Conservation (phyloP, 1,139 yeast species). For the Debaryomycetaceae sp. region DNA sequence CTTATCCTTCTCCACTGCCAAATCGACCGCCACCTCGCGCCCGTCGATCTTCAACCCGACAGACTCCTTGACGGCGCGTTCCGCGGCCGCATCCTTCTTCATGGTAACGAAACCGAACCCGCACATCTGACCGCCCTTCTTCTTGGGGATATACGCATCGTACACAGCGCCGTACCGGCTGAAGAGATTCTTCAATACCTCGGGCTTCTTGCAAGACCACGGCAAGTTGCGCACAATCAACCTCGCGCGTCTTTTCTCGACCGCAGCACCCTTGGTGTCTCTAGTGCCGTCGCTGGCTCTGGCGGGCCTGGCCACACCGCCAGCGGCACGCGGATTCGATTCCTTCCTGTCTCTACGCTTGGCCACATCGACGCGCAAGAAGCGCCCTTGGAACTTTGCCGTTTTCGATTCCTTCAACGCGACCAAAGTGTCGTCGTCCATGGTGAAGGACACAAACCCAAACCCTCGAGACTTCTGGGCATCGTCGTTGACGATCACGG, state of each 20-base stretch:
- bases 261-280: constrained; percentile 24
- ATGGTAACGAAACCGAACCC: constrained; percentile 95
- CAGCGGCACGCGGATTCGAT: constrained; percentile 12
- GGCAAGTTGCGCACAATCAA: constrained; percentile 89
- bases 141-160: constrained; percentile 87
- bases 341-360: constrained; percentile 82
- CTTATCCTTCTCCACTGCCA: constrained; percentile 81
- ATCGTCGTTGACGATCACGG: constrained; percentile 80
- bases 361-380: constrained; percentile 80
- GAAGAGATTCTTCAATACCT: constrained; percentile 65
- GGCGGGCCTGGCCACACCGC: constrained; percentile 13
- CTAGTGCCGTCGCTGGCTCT: constrained; percentile 15
- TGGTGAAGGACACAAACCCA: constrained; percentile 89
- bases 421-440: constrained; percentile 76
- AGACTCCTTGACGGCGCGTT: constrained; percentile 71
- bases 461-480: constrained; percentile 81
- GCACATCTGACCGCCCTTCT: constrained; percentile 82
- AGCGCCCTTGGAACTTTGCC: constrained; percentile 59
- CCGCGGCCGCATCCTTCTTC: constrained; percentile 77
- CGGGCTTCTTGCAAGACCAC: constrained; percentile 87
- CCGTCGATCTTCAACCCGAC: constrained; percentile 79
- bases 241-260: constrained; percentile 72
- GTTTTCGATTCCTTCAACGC: constrained; percentile 72
- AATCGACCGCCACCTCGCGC: constrained; percentile 90
- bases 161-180: constrained; percentile 79